These are phyloP conservation scores for Paramyrothecium sp. DNA, from an alignment of 2,329 filamentous ascomycete genomes.

Conservation along the genomic window DNA sequence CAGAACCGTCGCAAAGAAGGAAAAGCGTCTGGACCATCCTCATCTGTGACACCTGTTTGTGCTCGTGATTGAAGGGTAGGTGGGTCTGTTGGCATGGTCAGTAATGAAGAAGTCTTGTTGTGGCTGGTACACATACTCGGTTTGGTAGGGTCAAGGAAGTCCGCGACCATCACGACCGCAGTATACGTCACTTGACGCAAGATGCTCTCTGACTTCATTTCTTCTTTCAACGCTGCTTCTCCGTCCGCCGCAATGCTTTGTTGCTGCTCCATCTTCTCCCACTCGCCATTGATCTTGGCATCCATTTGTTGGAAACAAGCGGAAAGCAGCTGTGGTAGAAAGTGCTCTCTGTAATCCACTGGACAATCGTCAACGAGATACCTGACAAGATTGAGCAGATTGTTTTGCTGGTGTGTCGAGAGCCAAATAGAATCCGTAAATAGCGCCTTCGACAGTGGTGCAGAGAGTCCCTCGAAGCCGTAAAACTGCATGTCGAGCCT, in stretches of 20 bases:
- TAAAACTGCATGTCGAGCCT: slow-evolving; percentile 87
- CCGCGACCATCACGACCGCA: slow-evolving; percentile 86
- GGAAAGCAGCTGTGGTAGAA: slow-evolving; percentile 80
- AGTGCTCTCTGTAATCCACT: slow-evolving; percentile 70
- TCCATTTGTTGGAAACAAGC: slow-evolving; percentile 85
- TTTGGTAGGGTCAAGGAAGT: slow-evolving; percentile 76
- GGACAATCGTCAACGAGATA: slow-evolving; percentile 93
- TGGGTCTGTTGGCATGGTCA: slow-evolving; percentile 24
- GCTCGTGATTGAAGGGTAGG: slow-evolving; percentile 23
- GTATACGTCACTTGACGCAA: slow-evolving; percentile 89
- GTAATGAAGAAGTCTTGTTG: neutral
- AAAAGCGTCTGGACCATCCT: slow-evolving; percentile 34
- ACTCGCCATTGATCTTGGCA: slow-evolving; percentile 81
- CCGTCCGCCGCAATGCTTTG: slow-evolving; percentile 63
- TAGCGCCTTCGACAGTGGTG: slow-evolving; percentile 77
- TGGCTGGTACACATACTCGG: slow-evolving; percentile 51
- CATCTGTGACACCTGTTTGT: slow-evolving; percentile 17
- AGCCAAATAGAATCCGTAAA: slow-evolving; percentile 80
- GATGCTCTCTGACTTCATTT: slow-evolving; percentile 98
- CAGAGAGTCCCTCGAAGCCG: slow-evolving; percentile 79
- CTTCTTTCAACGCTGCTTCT: slow-evolving; percentile 78
- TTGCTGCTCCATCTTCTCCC: slow-evolving; percentile 71
- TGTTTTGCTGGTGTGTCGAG: slow-evolving; percentile 89
- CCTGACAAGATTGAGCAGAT: slow-evolving; percentile 84
- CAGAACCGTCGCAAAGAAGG: slow-evolving; percentile 79